Percentiles rank a stretch among this genome's conserved stretches.
Conservation (phyloP, 2,329 filamentous ascomycete genomes). For the Phyllosticta ampelicida region DNA sequence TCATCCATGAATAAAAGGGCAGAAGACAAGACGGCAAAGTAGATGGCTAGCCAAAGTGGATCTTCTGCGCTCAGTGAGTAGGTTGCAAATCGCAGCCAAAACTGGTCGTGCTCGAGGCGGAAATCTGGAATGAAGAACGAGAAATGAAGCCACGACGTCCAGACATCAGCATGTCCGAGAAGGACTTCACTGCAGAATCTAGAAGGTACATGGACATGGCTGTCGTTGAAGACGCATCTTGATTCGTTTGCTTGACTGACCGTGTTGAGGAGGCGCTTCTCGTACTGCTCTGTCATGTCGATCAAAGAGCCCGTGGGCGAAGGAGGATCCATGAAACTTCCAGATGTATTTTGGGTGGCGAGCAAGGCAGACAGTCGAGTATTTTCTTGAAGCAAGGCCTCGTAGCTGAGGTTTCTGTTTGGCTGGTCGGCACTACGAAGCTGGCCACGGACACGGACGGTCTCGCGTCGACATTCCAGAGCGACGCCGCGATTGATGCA, state of each 20-base stretch:
- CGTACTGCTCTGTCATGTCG: constrained; percentile 13
- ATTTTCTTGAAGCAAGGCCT: constrained; percentile 12
- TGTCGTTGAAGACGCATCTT: constrained; percentile 7
- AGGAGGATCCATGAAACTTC: background rate
- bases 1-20: constrained; percentile 12
- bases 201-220: constrained; percentile 8
- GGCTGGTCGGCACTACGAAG: constrained; percentile 11
- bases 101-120: constrained; percentile 7
- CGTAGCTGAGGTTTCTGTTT: constrained; percentile 8
- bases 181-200: constrained; percentile 9
- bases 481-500: constrained; percentile 12
- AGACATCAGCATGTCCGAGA: constrained; percentile 10
- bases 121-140: constrained; percentile 13
- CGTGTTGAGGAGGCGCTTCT: constrained; percentile 10
- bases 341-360: background rate
- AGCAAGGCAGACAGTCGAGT: constrained; percentile 10
- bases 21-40: constrained; percentile 12
- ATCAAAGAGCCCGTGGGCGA: background rate
- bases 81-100: constrained; percentile 7
- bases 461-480: constrained; percentile 12
- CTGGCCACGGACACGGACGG: constrained; percentile 12
- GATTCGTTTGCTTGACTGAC: constrained; percentile 5
- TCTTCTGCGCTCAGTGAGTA: constrained; percentile 2
- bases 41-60: constrained; percentile 12
- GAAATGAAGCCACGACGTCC: constrained; percentile 14